Evolutionary conservation across 192 early-diverging fungal species (phyloP), one percentile per base, ranked within the genome.

Genomic region (Spizellomyces sp.): DNA sequence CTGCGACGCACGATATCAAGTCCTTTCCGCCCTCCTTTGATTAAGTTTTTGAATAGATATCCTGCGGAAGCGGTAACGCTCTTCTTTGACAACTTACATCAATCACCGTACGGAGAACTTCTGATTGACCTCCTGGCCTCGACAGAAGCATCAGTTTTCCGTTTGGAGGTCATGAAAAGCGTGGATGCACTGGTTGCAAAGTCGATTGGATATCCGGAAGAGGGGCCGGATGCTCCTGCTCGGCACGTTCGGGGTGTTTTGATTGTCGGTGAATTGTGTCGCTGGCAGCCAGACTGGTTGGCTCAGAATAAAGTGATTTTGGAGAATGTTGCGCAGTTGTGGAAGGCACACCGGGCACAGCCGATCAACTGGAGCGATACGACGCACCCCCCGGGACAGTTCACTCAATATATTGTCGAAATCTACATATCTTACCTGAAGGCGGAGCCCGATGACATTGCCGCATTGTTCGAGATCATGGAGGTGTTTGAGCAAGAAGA

Each of bases 1-100:
- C 70, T 98, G 50, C 85, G 91, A 44, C 89, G 98, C 48, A 86
- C 89, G 6, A 78, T 87, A 54, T 95, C 96, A 4, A 97, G 96
- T 66, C 98, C 98, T 1, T 99, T 99, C 85, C 79, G 96, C 45
- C 77, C 84, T 21, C 93, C 95, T 19, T 81, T 99, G 55, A 89
- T 94, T 76, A 90, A 91, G 77, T 99, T 93, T 77, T 70, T 99
- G 59, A 98, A 95, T 70, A 83, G 92, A 15, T 98, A 99, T 73
- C 82, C 91, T 6, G 71, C 84, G 6, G 95, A 99, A 63, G 82
- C 94, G 4, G 86, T 95, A 6, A 86, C 84, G 5, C 96, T 92
- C 71, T 98, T 99, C 14, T 62, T 93, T 42, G 83, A 90, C 45
- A 73, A 83, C 12, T 76, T 92, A 17, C 55, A 73, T 6, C 62